Evolutionary conservation across 805 yeast genomes (phyloP), one percentile per base, ranked within the genome.

Genomic region (Candida nitratophila): DNA sequence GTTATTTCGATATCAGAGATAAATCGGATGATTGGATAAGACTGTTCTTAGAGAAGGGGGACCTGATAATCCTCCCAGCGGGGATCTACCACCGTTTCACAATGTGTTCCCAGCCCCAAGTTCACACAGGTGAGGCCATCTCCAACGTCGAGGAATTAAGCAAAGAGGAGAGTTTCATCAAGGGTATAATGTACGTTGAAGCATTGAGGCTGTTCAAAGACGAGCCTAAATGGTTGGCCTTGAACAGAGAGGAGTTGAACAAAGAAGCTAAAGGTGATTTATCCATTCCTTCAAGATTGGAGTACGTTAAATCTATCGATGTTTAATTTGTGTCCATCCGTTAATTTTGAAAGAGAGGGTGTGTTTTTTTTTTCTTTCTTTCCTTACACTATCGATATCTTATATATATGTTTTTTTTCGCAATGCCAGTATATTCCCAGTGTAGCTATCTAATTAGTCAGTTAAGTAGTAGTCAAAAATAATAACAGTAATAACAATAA

Each of bases 81-180:
- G 98, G 98, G 0, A 88, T 91, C 32, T 91, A 87, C 62, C 99
- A 91, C 65, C 76, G 99, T 22, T 91, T 91, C 64, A 88, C 97
- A 1, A 71, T 91, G 50, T 73, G 88, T 10, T 64, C 69, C 37
- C 7, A n/a, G 10, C 37, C 37, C 20, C 5, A 19, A 19, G 37
- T n/a, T 16, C 37, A 34, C 12, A 17, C 24, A 3, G 24, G 22
- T 3, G 37, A 34, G 11, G 12, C 26, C 17, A n/a, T 16, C 33
- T 5, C 14, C 17, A 34, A 20, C 17, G 20, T 11, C 17, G 17
- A 34, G 4, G 24, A 17, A 32, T 17, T 32, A 6, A 32, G 17
- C 4, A 32, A 32, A 32, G 35, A 32, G 19, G 35, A 32, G 11
- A 32, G 21, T 32, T 32, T 32, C 16, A 9, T 5, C n/a, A 32